Evolutionary conservation across 2,329 filamentous ascomycete genomes (phyloP), one percentile per base, ranked within the genome.

Genomic region (Colletotrichum zoysiae): DNA sequence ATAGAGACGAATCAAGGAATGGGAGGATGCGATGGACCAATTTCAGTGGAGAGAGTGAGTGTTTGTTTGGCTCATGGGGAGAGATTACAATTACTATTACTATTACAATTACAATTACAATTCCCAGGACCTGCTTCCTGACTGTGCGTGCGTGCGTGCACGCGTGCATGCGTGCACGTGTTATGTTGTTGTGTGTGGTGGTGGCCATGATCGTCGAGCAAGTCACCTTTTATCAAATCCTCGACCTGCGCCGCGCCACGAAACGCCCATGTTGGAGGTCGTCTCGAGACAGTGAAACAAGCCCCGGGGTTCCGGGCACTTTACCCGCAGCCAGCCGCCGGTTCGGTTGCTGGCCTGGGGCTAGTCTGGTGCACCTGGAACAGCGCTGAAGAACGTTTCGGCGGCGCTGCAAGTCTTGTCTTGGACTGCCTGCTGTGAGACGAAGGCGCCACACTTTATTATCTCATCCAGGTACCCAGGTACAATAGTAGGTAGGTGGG

Each of bases 261-360:
- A 30, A 26, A 62, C 50, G 44, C 30, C 44, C 59, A 51, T n/a
- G 26, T 42, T 42, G 61, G 48, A 44, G 16, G 14, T n/a, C 26
- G 26, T 26, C 26, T 26, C 0, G 8, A 2, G 44, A 12, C 9
- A 53, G 30, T 71, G 70, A 71, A 71, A 71, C 70, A 65, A 59
- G 48, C 40, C 38, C 70, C 70, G 65, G 65, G 64, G 70, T 71
- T 70, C 69, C 70, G 70, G 70, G 63, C 65, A 42, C 56, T 33
- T 64, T 55, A 20, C 66, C 66, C 60, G 51, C 35, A 23, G 60
- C 60, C 42, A 48, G 51, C 51, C 20, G 60, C 35, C 51, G 46
- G 46, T 51, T 51, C 51, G 46, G 46, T 51, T 51, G 35, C 14
- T n/a, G 48, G 59, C 40, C 12, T 38, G 35, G 35, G 35, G 26